Conservation (phyloP, 2,329 filamentous ascomycete genomes). For the Aotearoamyces nothofagi region DNA sequence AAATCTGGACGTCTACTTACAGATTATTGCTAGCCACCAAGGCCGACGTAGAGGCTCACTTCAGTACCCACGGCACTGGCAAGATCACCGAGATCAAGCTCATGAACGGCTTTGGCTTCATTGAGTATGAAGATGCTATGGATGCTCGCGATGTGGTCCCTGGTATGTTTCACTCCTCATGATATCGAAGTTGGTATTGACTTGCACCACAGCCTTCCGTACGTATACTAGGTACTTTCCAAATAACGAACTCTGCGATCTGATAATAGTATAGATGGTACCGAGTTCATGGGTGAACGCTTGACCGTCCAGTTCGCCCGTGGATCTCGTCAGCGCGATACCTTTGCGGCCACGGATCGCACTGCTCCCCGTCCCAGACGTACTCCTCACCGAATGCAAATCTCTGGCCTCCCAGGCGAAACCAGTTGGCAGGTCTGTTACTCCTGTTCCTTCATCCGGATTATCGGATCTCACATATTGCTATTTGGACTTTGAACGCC, state of each 20-base stretch:
- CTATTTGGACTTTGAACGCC: constrained; percentile 20
- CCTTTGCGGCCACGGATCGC: constrained; percentile 45
- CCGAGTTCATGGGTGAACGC: constrained; percentile 94
- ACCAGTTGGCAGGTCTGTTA: constrained; percentile 99
- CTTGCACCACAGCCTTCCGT: constrained; percentile 37
- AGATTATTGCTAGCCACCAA: constrained; percentile 69
- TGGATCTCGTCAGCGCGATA: constrained; percentile 58
- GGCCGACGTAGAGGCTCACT: constrained; percentile 90
- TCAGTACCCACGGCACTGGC: constrained; percentile 87
- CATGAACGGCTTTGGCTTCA: constrained; percentile 99
- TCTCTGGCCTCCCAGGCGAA: constrained; percentile 90
- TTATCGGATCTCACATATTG: constrained; percentile 21
- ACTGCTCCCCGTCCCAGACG: constrained; percentile 71
- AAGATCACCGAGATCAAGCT: constrained; percentile 99
- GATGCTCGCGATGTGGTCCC: constrained; percentile 97
- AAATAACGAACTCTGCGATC: constrained; percentile 14
- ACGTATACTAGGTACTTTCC: constrained; percentile 22
- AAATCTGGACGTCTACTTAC: too few species aligned
- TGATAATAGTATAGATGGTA: constrained; percentile 53
- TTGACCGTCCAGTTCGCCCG: constrained; percentile 97
- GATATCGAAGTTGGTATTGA: constrained; percentile 13
- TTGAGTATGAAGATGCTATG: constrained; percentile 97
- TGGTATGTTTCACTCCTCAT: constrained; percentile 43
- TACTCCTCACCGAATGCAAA: constrained; percentile 93
- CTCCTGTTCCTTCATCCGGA: constrained; percentile 39